These are phyloP conservation scores for Suzukiozyma palmioleophila DNA, from an alignment of 1,139 yeast genomes.

Conservation along the genomic window DNA sequence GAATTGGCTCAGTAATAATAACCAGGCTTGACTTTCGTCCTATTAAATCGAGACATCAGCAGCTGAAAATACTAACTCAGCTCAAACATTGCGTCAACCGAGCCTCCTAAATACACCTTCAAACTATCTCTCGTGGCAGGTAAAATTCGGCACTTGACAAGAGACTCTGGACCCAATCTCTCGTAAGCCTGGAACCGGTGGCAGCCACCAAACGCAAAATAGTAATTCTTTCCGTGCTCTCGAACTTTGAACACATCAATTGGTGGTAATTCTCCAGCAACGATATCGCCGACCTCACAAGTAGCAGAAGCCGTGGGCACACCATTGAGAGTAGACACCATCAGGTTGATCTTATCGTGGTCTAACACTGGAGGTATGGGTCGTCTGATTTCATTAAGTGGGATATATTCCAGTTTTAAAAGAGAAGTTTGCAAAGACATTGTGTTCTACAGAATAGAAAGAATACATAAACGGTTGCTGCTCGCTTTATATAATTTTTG, in stretches of 20 bases:
- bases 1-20: no score
- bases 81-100: slow-evolving; percentile 54
- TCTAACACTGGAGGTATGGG: slow-evolving; percentile 86
- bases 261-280: slow-evolving; percentile 68
- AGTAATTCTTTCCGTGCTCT: slow-evolving; percentile 55
- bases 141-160: slow-evolving; percentile 60
- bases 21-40: no score
- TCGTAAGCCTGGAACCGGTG: slow-evolving; percentile 81
- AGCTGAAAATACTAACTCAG: no score
- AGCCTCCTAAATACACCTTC: slow-evolving; percentile 58
- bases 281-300: slow-evolving; percentile 50
- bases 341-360: slow-evolving; percentile 63
- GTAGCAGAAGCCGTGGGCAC: slow-evolving; percentile 61
- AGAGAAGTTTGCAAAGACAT: slow-evolving; percentile 38
- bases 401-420: slow-evolving; percentile 52
- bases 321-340: slow-evolving; percentile 72
- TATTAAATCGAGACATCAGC: no score
- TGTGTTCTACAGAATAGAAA: neutral
- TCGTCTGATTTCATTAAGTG: slow-evolving; percentile 60
- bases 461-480: neutral
- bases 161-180: slow-evolving; percentile 29
- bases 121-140: slow-evolving; percentile 67
- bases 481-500: neutral
- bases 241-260: slow-evolving; percentile 69
- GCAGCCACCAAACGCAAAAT: slow-evolving; percentile 84